These are phyloP conservation scores for Sporothrix euskadiensis DNA, from an alignment of 2,329 filamentous ascomycete genomes.

Conservation along the genomic window DNA sequence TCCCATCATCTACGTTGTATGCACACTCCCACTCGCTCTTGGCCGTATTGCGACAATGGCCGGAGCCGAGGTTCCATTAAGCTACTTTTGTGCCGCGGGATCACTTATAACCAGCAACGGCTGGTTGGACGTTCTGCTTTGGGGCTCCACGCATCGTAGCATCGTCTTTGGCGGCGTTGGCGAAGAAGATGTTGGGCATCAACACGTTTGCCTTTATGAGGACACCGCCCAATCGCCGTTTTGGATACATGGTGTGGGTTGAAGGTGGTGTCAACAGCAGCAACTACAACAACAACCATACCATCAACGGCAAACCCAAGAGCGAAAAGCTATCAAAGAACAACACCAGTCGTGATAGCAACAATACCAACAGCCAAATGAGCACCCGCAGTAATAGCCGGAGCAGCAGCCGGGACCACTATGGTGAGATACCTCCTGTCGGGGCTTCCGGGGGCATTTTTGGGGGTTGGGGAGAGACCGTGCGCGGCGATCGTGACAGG, in stretches of 20 bases:
- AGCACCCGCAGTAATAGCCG: neutral
- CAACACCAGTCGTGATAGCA: neutral
- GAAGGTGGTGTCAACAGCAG: slow-evolving; percentile 33
- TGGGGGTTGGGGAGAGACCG: neutral
- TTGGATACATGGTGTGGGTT: slow-evolving; percentile 40
- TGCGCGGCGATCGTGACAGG: slow-evolving; percentile 16
- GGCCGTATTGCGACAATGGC: slow-evolving; percentile 61
- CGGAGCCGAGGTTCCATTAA: slow-evolving; percentile 47
- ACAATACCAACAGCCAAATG: neutral
- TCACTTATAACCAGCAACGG: slow-evolving; percentile 53
- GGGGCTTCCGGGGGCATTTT: neutral
- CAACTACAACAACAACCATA: neutral
- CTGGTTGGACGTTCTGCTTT: slow-evolving; percentile 40
- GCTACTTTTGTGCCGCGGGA: slow-evolving; percentile 54
- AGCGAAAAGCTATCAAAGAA: neutral
- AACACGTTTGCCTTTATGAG: slow-evolving; percentile 43
- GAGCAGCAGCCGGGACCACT: neutral
- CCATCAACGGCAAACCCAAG: neutral
- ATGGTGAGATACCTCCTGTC: neutral
- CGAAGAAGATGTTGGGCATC: slow-evolving; percentile 40
- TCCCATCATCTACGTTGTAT: slow-evolving; percentile 61
- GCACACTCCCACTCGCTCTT: slow-evolving; percentile 60
- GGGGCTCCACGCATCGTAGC: slow-evolving; percentile 36
- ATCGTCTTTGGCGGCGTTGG: slow-evolving; percentile 37
- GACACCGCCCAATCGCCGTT: slow-evolving; percentile 36